Evolutionary conservation across 2,329 filamentous ascomycete genomes (phyloP).

Genomic region (Aspergillus ochraceus): DNA sequence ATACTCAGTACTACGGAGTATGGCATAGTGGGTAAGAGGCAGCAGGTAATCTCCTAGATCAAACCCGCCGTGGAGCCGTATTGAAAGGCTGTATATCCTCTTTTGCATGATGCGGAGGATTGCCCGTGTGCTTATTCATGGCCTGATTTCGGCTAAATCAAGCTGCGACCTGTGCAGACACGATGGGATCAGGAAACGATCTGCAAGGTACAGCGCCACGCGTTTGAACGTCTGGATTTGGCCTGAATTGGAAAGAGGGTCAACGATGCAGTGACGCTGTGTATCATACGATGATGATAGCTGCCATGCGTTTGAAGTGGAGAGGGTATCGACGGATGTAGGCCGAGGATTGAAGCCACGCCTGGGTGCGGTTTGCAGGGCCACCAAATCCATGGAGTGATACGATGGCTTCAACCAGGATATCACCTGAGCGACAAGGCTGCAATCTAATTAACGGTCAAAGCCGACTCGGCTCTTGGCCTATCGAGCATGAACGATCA

Average conservation of each 20-base stretch:
- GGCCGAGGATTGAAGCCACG: background rate
- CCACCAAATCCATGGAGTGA: background rate
- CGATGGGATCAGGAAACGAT: slow-evolving; percentile 3
- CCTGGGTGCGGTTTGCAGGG: background rate
- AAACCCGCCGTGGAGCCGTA: background rate
- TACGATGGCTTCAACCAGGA: background rate
- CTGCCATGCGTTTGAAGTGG: background rate
- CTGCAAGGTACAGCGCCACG: slow-evolving; percentile 1
- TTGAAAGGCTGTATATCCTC: background rate
- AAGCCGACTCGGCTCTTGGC: background rate
- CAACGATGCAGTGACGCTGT: background rate
- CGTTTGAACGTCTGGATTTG: background rate
- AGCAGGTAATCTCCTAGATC: background rate
- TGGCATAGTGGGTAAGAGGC: background rate
- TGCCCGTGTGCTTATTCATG: slow-evolving; percentile 1
- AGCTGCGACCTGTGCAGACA: background rate
- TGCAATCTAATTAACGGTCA: background rate
- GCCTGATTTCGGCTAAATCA: slow-evolving; percentile 11
- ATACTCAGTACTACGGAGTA: background rate
- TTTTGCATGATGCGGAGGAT: background rate
- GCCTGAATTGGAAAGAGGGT: background rate
- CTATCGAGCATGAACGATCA: background rate
- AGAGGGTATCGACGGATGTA: background rate
- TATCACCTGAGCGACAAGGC: background rate
- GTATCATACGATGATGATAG: background rate